Evolutionary conservation across 257 asterid genomes (phyloP).

Genomic region (Solanum bulbocastanum): DNA sequence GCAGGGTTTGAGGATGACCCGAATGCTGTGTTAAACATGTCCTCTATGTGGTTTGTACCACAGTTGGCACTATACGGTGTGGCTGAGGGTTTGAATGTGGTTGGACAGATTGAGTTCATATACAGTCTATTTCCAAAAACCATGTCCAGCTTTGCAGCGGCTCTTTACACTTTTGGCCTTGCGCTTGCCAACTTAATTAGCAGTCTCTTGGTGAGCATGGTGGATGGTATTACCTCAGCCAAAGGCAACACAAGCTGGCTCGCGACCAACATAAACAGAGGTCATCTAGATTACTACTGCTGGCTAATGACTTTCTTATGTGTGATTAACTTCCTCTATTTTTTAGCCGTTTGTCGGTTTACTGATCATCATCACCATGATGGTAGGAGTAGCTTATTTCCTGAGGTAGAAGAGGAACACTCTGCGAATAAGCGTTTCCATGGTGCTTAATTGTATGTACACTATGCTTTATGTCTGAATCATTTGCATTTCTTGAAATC

Average conservation of each 20-base stretch:
- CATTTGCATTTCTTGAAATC: too few relatives aligned
- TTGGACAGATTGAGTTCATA: constrained; percentile 10
- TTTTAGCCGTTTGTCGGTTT: not conserved
- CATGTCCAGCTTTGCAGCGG: constrained; percentile 16
- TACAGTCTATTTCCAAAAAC: constrained; percentile 6
- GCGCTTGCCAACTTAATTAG: constrained; percentile 1
- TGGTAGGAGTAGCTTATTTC: not conserved
- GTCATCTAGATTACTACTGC: constrained; percentile 10
- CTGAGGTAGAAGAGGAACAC: not conserved
- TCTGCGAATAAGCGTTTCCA: not conserved
- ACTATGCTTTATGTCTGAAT: too few relatives aligned
- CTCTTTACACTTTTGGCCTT: not conserved
- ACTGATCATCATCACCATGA: not conserved
- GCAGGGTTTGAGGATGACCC: not conserved
- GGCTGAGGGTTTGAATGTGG: constrained; percentile 6
- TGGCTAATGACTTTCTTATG: not conserved
- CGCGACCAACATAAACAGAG: constrained; percentile 4
- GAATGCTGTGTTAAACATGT: not conserved
- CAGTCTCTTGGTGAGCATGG: constrained; percentile 3
- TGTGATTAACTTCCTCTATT: not conserved
- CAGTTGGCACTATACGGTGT: not conserved
- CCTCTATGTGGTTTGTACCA: constrained; percentile 13
- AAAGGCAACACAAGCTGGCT: constrained; percentile 2
- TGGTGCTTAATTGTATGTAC: not conserved
- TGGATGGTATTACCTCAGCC: not conserved